Conservation (phyloP, 2,329 filamentous ascomycete genomes). For the Alternaria incomplexa region DNA sequence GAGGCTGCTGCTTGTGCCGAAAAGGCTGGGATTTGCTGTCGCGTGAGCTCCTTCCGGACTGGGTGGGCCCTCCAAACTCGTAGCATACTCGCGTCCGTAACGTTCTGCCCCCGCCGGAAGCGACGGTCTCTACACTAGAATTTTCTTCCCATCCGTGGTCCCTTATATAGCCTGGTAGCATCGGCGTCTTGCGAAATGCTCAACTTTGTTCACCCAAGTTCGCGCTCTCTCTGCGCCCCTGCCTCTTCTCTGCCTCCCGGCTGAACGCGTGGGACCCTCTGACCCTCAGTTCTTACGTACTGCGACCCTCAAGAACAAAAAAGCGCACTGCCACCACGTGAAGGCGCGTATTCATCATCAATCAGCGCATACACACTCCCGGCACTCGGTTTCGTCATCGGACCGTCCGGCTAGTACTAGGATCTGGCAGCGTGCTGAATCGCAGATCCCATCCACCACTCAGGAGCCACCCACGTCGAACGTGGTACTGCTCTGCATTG, state of each 20-base stretch:
- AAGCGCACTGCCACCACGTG: background rate
- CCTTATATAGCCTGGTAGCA: constrained; percentile 28
- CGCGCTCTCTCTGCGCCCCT: constrained; percentile 9
- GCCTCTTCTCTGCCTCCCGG: background rate
- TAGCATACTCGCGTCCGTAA: constrained; percentile 12
- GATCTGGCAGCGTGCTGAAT: constrained; percentile 12
- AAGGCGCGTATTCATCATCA: background rate
- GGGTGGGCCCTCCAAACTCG: constrained; percentile 20
- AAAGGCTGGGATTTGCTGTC: constrained; percentile 17
- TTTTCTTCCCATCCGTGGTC: constrained; percentile 19
- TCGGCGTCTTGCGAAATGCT: background rate
- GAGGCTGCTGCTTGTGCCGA: background rate
- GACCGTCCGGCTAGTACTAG: constrained; percentile 24
- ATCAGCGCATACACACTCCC: background rate
- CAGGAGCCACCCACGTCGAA: constrained; percentile 16
- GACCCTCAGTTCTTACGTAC: background rate
- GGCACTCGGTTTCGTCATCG: constrained; percentile 12
- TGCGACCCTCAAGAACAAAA: background rate
- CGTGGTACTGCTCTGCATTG: constrained; percentile 23
- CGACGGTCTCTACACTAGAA: constrained; percentile 29
- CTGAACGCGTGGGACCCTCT: background rate
- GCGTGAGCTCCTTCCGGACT: constrained; percentile 20
- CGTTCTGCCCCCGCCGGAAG: constrained; percentile 17
- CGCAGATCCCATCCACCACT: constrained; percentile 22
- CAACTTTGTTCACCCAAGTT: constrained; percentile 13